These are phyloP conservation scores for Cymbomonas tetramitiformis DNA, from an alignment of 139 green algal species.

Conservation along the genomic window DNA sequence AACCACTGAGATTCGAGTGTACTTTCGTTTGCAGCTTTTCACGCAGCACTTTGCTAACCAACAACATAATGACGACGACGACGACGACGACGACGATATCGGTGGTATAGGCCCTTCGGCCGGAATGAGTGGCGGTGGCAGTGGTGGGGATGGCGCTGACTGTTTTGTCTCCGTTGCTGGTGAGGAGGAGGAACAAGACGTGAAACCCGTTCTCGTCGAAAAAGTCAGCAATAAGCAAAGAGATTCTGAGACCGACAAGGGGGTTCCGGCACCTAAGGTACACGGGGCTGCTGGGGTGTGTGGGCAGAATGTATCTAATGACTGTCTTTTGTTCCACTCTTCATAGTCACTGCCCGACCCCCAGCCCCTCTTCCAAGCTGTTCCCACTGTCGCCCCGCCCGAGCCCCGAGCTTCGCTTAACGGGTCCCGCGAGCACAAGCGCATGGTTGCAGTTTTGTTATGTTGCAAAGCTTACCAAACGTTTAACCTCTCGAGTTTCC, in stretches of 20 bases:
- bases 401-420: neutral
- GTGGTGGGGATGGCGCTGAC: too few relatives aligned
- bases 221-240: neutral
- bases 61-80: neutral
- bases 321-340: neutral
- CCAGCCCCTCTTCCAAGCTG: neutral
- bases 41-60: slow-evolving; percentile 31
- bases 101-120: neutral
- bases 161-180: too few relatives aligned
- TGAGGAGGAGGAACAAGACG: too few relatives aligned
- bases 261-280: neutral
- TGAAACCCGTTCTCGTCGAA: neutral
- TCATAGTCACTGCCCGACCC: neutral
- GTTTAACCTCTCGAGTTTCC: too few relatives aligned
- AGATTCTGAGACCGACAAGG: neutral
- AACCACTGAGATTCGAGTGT: slow-evolving; percentile 1
- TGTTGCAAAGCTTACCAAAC: too few relatives aligned
- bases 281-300: neutral
- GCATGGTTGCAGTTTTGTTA: too few relatives aligned
- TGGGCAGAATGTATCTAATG: neutral
- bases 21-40: slow-evolving; percentile 36
- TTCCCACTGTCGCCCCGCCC: neutral
- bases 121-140: neutral
- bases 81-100: neutral
- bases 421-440: too few relatives aligned